Base-by-base conservation (phyloP, 2,329 filamentous ascomycete species). In the Dactylonectria estremocensis region DNA sequence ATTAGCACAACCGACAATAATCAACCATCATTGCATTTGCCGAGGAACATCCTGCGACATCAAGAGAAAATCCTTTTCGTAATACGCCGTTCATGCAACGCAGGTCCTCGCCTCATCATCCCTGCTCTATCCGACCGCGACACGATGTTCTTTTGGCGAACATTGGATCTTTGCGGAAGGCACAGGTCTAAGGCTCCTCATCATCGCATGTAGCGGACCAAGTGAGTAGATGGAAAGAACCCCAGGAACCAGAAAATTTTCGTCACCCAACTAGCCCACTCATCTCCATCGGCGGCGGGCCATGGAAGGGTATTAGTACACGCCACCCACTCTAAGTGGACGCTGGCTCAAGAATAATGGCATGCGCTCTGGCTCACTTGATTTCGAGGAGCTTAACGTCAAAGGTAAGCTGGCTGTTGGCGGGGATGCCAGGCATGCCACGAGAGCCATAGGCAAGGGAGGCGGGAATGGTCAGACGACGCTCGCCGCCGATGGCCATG, bases 401-500 rank as follows among this genome's bases (percentile, higher is more conserved):
- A 82, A 99, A 99, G 80, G 93, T 89, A 81, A 99, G 85, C 74
- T 92, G 94, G 81, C 94, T 95, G 89, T 98, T 98, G 76, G 88
- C 89, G 24, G 96, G 96, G 76, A 99, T 98, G 73, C 93, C 95
- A 57, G 94, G 93, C 24, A 93, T 83, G 69, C 88, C 86, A 85
- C 93, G 92, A 84, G 90, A 95, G 83, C 97, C 96, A 82, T 99
- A 99, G 77, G 93, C 97, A 66, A 95, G 90, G 77, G 92, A 86
- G 54, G 96, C 87, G 54, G 97, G 97, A 77, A 99, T 95, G 70
- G 91, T 95, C 77, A 99, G 88, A 75, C 96, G 92, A 78, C 96
- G 94, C 88, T 99, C 97, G 77, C 94, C 95, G 78, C 96, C 96
- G 74, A 95, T 92, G 75, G 91, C 87, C 94, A 99, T 98, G 83